phyloP scores from a whole-genome alignment of 192 early-diverging fungal genomes.

The Tieghemiomyces parasiticus region DNA sequence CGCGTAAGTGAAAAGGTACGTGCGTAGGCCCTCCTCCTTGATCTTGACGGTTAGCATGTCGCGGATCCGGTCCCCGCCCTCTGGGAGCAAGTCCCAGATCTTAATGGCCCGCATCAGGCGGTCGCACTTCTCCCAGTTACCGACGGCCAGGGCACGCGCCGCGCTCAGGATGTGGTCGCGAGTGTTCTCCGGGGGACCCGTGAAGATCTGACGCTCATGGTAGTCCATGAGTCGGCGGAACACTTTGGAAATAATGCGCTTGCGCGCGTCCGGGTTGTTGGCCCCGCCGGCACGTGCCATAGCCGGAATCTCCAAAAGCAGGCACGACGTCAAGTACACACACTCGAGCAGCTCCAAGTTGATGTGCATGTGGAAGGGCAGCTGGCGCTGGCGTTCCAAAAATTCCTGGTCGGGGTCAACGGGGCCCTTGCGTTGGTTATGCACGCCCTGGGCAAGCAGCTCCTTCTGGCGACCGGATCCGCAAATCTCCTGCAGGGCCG shows the following conservation, averaged over 20 bases:
- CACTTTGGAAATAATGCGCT: constrained; percentile 72
- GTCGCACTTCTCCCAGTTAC: constrained; percentile 83
- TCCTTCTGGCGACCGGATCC: constrained; percentile 78
- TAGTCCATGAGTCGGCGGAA: constrained; percentile 91
- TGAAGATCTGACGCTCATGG: constrained; percentile 91
- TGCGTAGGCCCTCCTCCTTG: constrained; percentile 91
- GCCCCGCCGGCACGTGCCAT: constrained; percentile 62
- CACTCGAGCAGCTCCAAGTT: constrained; percentile 97
- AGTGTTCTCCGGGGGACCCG: constrained; percentile 95
- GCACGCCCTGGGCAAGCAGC: constrained; percentile 78
- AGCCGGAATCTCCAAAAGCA: constrained; percentile 95
- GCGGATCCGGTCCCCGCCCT: constrained; percentile 65
- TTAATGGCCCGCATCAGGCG: constrained; percentile 82
- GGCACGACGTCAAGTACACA: constrained; percentile 85
- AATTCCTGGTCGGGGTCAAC: constrained; percentile 82
- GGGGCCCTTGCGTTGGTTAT: constrained; percentile 54
- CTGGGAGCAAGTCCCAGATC: constrained; percentile 89
- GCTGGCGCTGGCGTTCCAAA: constrained; percentile 84
- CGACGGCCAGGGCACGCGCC: constrained; percentile 74
- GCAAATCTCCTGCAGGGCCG: constrained; percentile 78
- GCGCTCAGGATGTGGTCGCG: constrained; percentile 98
- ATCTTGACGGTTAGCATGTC: constrained; percentile 81
- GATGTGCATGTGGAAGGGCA: constrained; percentile 99
- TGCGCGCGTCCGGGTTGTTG: constrained; percentile 33
- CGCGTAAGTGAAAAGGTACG: constrained; percentile 88